Evolutionary conservation across 352 stramenopile species (phyloP).

Genomic region (Phytophthora boehmeriae): DNA sequence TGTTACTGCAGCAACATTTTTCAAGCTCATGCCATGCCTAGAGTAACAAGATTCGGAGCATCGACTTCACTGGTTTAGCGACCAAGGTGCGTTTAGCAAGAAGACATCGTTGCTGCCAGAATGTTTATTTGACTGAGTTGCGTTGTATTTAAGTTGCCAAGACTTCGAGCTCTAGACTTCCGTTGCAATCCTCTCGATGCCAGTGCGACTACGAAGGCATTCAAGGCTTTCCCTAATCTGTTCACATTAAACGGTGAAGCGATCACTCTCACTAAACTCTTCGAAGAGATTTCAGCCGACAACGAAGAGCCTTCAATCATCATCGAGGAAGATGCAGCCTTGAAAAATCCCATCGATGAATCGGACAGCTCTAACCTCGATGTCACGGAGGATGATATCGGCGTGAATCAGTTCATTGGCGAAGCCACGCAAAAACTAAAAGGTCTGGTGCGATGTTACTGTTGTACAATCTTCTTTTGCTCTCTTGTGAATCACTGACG

Average conservation of each 20-base stretch:
- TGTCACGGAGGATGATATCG: slow-evolving; percentile 12
- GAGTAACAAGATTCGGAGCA: slow-evolving; percentile 52
- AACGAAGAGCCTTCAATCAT: slow-evolving; percentile 4
- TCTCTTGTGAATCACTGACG: no score
- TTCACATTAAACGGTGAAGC: slow-evolving; percentile 63
- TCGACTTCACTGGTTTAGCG: slow-evolving; percentile 50
- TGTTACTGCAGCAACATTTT: no score
- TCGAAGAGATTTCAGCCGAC: slow-evolving; percentile 15
- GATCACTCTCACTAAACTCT: slow-evolving; percentile 41
- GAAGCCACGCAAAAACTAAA: slow-evolving; percentile 28
- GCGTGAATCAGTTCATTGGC: slow-evolving; percentile 25
- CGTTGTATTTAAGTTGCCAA: slow-evolving; percentile 37
- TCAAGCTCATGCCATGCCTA: slow-evolving; percentile 14
- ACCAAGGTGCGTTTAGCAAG: slow-evolving; percentile 24
- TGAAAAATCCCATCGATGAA: neutral
- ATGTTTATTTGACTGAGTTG: neutral
- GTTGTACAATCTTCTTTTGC: no score
- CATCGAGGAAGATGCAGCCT: neutral
- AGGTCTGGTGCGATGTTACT: slow-evolving; percentile 9
- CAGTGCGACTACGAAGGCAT: slow-evolving; percentile 16
- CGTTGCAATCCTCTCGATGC: slow-evolving; percentile 38
- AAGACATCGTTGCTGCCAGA: neutral
- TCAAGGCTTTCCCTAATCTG: slow-evolving; percentile 44
- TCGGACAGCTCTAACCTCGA: neutral
- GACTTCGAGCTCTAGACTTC: slow-evolving; percentile 56